These are phyloP conservation scores for Didymella lethalis DNA, from an alignment of 2,329 filamentous ascomycete genomes.

Conservation along the genomic window DNA sequence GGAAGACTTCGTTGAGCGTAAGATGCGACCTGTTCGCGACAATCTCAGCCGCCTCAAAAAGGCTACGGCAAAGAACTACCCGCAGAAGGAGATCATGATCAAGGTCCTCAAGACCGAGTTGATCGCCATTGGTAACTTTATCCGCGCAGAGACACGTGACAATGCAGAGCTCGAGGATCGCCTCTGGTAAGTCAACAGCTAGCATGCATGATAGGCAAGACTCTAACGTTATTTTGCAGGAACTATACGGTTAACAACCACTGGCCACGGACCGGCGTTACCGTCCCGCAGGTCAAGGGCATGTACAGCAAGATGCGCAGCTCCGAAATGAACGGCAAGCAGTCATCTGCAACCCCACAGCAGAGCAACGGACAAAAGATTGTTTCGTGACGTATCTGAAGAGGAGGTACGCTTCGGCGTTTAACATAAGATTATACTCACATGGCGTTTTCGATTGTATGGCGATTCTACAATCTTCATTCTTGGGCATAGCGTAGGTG, in stretches of 20 bases:
- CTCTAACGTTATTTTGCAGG: constrained; percentile 41
- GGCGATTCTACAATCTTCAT: constrained; percentile 31
- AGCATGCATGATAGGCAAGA: not conserved
- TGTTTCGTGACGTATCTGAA: constrained; percentile 23
- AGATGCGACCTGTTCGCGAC: constrained; percentile 66
- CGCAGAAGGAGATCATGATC: constrained; percentile 68
- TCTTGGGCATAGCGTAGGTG: constrained; percentile 49
- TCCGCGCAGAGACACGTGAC: constrained; percentile 58
- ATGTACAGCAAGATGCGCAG: constrained; percentile 51
- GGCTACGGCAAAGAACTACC: constrained; percentile 69
- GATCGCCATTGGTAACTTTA: constrained; percentile 68
- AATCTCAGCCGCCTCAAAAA: constrained; percentile 67
- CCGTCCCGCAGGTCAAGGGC: constrained; percentile 44
- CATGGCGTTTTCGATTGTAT: constrained; percentile 34
- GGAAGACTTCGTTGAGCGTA: constrained; percentile 60
- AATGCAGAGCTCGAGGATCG: constrained; percentile 58
- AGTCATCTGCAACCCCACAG: constrained; percentile 25
- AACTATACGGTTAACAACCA: constrained; percentile 48
- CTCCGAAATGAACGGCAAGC: constrained; percentile 42
- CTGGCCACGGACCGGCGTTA: constrained; percentile 48
- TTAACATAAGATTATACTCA: constrained; percentile 5
- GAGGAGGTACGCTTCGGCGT: constrained; percentile 17
- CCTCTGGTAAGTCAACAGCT: constrained; percentile 57
- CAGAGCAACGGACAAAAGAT: constrained; percentile 41
- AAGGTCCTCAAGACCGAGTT: constrained; percentile 68